Evolutionary conservation across 2,329 filamentous ascomycete species (phyloP).

Genomic region (Aspergillus sp.): DNA sequence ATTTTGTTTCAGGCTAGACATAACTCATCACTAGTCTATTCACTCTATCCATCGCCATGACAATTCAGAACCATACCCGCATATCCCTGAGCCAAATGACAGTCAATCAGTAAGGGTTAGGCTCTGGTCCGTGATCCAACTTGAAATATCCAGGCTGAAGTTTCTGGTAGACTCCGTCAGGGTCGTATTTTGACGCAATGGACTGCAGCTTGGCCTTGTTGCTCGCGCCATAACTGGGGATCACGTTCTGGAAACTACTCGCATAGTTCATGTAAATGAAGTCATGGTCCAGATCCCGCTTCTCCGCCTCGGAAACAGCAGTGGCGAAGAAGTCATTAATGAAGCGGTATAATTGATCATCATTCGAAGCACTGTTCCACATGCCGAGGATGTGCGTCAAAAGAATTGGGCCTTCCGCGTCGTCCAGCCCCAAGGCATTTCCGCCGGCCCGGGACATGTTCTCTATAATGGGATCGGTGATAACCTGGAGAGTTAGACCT

Average conservation of each 20-base stretch:
- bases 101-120: not conserved
- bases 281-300: conserved; percentile 18
- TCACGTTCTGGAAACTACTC: conserved; percentile 42
- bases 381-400: conserved; percentile 30
- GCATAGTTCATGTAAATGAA: conserved; percentile 51
- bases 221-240: conserved; percentile 43
- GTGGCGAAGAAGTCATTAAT: conserved; percentile 26
- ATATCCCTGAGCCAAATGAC: not conserved
- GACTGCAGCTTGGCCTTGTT: conserved; percentile 34
- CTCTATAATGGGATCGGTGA: conserved; percentile 30
- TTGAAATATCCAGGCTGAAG: conserved; percentile 48
- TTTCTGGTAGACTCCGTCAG: conserved; percentile 40
- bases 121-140: conserved; percentile 20
- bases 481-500: conserved; percentile 31
- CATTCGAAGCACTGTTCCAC: conserved; percentile 34
- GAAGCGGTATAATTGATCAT: conserved; percentile 26
- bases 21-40: not conserved
- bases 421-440: conserved; percentile 10
- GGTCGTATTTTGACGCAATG: conserved; percentile 43
- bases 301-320: conserved; percentile 28
- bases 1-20: not conserved
- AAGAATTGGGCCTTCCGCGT: not conserved
- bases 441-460: conserved; percentile 27
- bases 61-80: not conserved
- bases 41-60: not conserved